A percentile compares a stretch with the other conserved stretches of the same genome.
These are phyloP conservation scores for Exophiala aquamarina DNA, from an alignment of 2,329 filamentous ascomycete genomes.

Conservation along the genomic window DNA sequence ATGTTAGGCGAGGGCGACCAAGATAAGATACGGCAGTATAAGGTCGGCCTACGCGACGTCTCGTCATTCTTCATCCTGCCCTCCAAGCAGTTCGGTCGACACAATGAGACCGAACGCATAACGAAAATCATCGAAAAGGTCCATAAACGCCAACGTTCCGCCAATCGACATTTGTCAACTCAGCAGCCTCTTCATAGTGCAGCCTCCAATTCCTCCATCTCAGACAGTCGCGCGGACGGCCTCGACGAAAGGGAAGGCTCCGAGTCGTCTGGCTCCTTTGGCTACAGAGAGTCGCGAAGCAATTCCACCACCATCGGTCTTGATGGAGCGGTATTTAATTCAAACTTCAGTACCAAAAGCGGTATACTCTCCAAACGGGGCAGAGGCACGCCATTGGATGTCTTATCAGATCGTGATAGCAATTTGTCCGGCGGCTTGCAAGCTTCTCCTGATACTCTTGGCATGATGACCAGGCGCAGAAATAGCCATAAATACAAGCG, in stretches of 20 bases:
- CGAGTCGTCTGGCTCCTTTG: constrained; percentile 49
- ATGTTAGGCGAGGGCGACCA: constrained; percentile 74
- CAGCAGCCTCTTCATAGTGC: constrained; percentile 47
- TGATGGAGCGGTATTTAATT: constrained; percentile 16
- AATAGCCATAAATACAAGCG: constrained; percentile 50
- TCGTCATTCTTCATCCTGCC: constrained; percentile 92
- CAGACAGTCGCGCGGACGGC: constrained; percentile 52
- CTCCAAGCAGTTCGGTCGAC: constrained; percentile 74
- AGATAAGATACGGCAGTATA: constrained; percentile 68
- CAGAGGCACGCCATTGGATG: constrained; percentile 22
- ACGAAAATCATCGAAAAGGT: constrained; percentile 75
- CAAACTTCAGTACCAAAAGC: constrained; percentile 8
- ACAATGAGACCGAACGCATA: constrained; percentile 69
- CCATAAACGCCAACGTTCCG: constrained; percentile 60
- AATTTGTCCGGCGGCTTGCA: constrained; percentile 31
- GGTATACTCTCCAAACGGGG: constrained; percentile 14
- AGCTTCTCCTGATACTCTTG: constrained; percentile 31
- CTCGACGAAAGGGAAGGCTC: constrained; percentile 55
- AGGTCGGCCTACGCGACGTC: constrained; percentile 79
- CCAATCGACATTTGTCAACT: constrained; percentile 34
- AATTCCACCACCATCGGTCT: constrained; percentile 36
- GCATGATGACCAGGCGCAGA: constrained; percentile 41
- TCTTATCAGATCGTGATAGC: constrained; percentile 38
- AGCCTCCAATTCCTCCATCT: constrained; percentile 55
- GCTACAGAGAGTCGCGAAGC: constrained; percentile 36